A percentile compares a stretch with the other conserved stretches of the same genome.
Evolutionary conservation across 257 asterid species (phyloP).

Genomic region (Fraxinus anomala): DNA sequence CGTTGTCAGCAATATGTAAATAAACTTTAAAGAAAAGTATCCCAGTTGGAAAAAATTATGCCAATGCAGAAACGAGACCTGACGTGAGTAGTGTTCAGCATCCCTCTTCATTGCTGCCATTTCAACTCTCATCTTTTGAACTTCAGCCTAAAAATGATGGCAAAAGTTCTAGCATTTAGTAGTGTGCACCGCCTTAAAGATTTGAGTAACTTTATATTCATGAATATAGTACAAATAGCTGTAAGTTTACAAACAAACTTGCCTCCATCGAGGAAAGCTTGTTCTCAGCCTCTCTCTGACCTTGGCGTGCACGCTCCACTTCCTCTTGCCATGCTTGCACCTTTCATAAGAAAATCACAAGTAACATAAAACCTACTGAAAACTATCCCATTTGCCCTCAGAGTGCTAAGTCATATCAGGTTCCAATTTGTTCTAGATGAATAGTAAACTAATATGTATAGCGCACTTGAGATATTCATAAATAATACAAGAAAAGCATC

Average conservation of each 20-base stretch:
- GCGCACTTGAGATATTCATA: not conserved
- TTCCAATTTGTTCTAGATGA: slow-evolving; percentile 11
- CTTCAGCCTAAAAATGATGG: slow-evolving; percentile 68
- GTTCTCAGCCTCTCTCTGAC: slow-evolving; percentile 98
- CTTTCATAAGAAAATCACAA: slow-evolving; percentile 47
- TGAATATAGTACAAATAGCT: not conserved
- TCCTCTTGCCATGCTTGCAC: slow-evolving; percentile 99
- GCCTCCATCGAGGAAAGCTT: slow-evolving; percentile 94
- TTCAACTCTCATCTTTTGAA: slow-evolving; percentile 97
- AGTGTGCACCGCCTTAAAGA: slow-evolving; percentile 20
- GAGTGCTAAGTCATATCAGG: slow-evolving; percentile 24
- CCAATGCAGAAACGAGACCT: slow-evolving; percentile 41
- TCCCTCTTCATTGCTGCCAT: slow-evolving; percentile 99
- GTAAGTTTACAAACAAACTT: slow-evolving; percentile 41
- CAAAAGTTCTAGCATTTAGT: slow-evolving; percentile 18
- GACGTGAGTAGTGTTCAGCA: slow-evolving; percentile 98
- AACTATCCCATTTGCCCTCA: not conserved
- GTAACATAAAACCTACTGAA: slow-evolving; percentile 29
- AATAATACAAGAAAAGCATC: slow-evolving; percentile 14
- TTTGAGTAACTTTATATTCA: slow-evolving; percentile 15
- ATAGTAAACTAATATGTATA: not conserved
- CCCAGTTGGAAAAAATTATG: not conserved
- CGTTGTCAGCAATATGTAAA: slow-evolving; percentile 6
- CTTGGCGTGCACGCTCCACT: slow-evolving; percentile 96
- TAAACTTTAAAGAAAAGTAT: not conserved